Evolutionary conservation across 441 rosid genomes (phyloP), one percentile per base, ranked within the genome.

Genomic region (Viola pubescens): DNA sequence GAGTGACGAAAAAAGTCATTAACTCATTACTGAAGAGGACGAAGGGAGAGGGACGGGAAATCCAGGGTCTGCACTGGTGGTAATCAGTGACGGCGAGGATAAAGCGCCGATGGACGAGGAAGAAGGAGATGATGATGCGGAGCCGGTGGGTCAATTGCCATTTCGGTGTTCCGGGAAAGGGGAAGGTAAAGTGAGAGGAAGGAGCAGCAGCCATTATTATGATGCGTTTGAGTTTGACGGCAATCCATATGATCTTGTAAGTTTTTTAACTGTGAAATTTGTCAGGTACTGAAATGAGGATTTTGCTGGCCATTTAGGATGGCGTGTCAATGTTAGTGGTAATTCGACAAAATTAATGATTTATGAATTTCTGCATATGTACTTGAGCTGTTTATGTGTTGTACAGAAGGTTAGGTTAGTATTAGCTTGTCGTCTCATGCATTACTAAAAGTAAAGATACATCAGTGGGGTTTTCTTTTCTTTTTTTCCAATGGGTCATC

Each of bases 81-180:
- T 88, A 43, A 82, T 75, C 3, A 86, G 94, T 81, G 98, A 92
- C 67, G 98, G n/a, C n/a, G n/a, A 92, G 0, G 97, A 89, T 50
- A 91, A 84, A 10, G 86, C 69, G 13, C 74, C 65, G 10, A n/a
- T n/a, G n/a, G 83, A 75, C 8, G 84, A 73, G 56, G 85, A 73
- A 11, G 91, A 81, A 47, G 92, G 75, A 62, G 78, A 70, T 51
- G 94, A 84, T 73, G 98, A 91, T 46, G 97, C 96, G 37, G 86
- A 65, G 71, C 96, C 96, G 6, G 49, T 83, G 6, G 97, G 99
- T 9, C 81, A 79, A 53, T n/a, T n/a, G n/a, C 54, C 71, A 46
- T 60, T 85, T 54, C 79, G 69, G 79, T 34, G 76, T 66, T 77
- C 96, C 5, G 91, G 91, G 8, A 90, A 94, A 63, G 99, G 99